These are phyloP conservation scores for Ogataea saltuana DNA, from an alignment of 805 yeast genomes.

Conservation along the genomic window DNA sequence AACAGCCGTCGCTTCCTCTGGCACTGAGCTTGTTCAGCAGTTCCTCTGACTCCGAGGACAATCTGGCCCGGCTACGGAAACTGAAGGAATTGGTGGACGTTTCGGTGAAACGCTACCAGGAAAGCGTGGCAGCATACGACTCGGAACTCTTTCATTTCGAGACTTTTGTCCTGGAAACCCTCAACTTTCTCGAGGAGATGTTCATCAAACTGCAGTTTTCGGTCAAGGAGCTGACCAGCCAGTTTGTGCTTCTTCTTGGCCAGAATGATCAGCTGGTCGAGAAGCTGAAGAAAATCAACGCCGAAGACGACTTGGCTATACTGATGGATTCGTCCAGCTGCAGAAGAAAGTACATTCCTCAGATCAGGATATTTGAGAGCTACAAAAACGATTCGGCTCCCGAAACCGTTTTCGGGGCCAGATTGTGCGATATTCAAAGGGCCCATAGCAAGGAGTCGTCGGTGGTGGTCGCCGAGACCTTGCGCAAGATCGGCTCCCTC, in stretches of 20 bases:
- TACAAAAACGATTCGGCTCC: constrained; percentile 12
- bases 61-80: constrained; percentile 11
- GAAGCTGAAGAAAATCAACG: constrained; percentile 3
- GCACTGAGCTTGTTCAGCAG: constrained; percentile 9
- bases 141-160: constrained; percentile 14
- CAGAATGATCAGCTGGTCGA: constrained; percentile 7
- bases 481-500: constrained; percentile 10
- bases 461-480: constrained; percentile 15
- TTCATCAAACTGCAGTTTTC: constrained; percentile 13
- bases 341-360: constrained; percentile 12
- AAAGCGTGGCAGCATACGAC: constrained; percentile 11
- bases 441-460: constrained; percentile 14
- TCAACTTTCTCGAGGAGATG: constrained; percentile 14
- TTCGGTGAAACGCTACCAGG: constrained; percentile 9
- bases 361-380: constrained; percentile 15
- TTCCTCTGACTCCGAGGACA: background rate
- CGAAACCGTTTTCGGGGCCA: constrained; percentile 18
- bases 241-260: constrained; percentile 13
- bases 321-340: constrained; percentile 5
- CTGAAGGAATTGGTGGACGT: constrained; percentile 12
- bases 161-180: constrained; percentile 13
- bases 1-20: constrained; percentile 4
- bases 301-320: constrained; percentile 9
- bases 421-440: constrained; percentile 10
- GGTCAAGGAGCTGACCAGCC: constrained; percentile 11